phyloP scores from a whole-genome alignment of 495 filamentous ascomycete genomes.

The Lepidopterella palustris region DNA sequence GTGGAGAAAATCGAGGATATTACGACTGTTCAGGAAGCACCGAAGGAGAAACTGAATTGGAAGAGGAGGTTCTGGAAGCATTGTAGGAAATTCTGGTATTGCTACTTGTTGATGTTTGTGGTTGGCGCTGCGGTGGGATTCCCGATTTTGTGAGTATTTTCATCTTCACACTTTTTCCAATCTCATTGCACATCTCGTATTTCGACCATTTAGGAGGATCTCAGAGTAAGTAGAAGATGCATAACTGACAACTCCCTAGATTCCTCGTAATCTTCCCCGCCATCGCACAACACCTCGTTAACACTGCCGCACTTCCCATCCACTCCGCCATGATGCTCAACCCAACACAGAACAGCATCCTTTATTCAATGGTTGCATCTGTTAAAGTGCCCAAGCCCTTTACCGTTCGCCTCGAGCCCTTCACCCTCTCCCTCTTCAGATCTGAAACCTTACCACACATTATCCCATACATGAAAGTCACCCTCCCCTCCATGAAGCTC shows the following conservation, averaged over 20 bases:
- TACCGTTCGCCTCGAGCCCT: conserved; percentile 33
- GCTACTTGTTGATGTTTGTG: not conserved
- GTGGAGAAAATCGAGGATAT: not conserved
- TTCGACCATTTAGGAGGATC: not conserved
- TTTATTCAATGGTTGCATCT: conserved; percentile 36
- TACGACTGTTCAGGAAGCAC: not conserved
- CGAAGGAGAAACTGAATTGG: not conserved
- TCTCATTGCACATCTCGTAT: not conserved
- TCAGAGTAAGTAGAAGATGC: not conserved
- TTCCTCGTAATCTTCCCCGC: conserved; percentile 39
- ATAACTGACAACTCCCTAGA: not conserved
- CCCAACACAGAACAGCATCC: conserved; percentile 34
- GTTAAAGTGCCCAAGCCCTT: conserved; percentile 35
- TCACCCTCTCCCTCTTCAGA: conserved; percentile 39
- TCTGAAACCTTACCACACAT: conserved; percentile 27
- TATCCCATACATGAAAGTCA: conserved; percentile 35
- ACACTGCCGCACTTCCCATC: conserved; percentile 39
- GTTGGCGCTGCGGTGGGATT: not conserved
- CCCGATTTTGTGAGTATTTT: not conserved
- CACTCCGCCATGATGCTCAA: conserved; percentile 35
- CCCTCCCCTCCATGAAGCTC: conserved; percentile 35
- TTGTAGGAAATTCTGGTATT: not conserved
- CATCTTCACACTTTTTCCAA: not conserved
- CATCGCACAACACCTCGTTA: conserved; percentile 41
- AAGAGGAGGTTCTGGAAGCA: not conserved